Evolutionary conservation across 2,329 filamentous ascomycete genomes (phyloP), one percentile per base, ranked within the genome.

Genomic region (Neoascochyta sp.): DNA sequence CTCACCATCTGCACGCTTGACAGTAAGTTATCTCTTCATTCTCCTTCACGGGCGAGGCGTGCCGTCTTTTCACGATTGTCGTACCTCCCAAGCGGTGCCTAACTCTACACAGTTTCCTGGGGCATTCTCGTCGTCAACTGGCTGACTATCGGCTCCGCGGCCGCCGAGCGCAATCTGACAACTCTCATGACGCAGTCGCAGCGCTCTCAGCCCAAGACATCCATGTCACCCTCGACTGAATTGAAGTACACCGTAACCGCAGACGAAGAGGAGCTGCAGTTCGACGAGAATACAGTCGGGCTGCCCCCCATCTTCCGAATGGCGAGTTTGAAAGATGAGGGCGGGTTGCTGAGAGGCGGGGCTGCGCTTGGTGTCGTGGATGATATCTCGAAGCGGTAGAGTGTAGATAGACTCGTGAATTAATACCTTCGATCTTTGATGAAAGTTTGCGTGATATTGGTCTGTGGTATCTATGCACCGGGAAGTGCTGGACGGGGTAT

Each of bases 1-100:
- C 52, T 65, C 19, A 57, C 52, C 1, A 47, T 64, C 4, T 67
- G 64, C 39, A 59, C 53, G 0, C 27, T 63, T 12, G 64, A 67
- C 38, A 48, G 63, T 65, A 42, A 26, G 57, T 51, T 5, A 10
- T 15, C 6, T 6, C 7, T 8, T 7, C 8, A 7, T 7, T n/a
- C n/a, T n/a, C n/a, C 13, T 7, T 10, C 19, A 27, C 13, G 7
- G 9, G 9, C 4, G 4, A 13, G n/a, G n/a, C n/a, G n/a, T n/a
- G n/a, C n/a, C n/a, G n/a, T n/a, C n/a, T n/a, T n/a, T n/a, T n/a
- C n/a, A n/a, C n/a, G n/a, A n/a, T n/a, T n/a, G n/a, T n/a, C n/a
- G n/a, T n/a, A n/a, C n/a, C n/a, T n/a, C n/a, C n/a, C n/a, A n/a
- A n/a, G n/a, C n/a, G n/a, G n/a, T n/a, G n/a, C n/a, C 27, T 28